Evolutionary conservation across 2,329 filamentous ascomycete genomes (phyloP).

Genomic region (Ophiostoma montium): DNA sequence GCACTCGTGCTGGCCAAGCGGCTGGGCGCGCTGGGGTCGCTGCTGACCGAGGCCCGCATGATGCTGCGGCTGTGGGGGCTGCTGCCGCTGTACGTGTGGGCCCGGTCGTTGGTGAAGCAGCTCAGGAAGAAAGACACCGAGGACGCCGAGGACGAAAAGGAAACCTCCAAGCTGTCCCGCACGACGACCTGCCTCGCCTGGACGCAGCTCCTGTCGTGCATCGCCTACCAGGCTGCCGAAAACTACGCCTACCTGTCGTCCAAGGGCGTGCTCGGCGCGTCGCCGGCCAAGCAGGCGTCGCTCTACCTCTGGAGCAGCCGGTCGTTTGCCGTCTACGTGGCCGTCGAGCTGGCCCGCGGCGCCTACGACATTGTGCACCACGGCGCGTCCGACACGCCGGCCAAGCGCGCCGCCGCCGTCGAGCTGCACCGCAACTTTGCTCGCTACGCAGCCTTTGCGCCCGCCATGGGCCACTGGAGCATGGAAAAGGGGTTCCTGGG

Average conservation of each 20-base stretch:
- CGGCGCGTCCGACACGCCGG: constrained; percentile 21
- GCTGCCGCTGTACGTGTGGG: constrained; percentile 59
- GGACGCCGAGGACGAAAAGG: constrained; percentile 13
- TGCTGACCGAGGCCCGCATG: constrained; percentile 58
- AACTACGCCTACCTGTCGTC: constrained; percentile 65
- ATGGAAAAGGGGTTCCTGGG: constrained; percentile 43
- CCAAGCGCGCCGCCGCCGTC: constrained; percentile 30
- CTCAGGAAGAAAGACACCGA: constrained; percentile 14
- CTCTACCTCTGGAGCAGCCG: constrained; percentile 61
- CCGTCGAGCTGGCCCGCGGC: constrained; percentile 59
- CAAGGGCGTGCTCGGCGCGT: constrained; percentile 54
- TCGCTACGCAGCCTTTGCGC: constrained; percentile 62
- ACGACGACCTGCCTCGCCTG: constrained; percentile 41
- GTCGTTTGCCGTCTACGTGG: constrained; percentile 69
- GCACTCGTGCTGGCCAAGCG: constrained; percentile 35
- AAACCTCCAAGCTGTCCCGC: constrained; percentile 28
- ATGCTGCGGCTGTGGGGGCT: constrained; percentile 66
- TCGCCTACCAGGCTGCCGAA: constrained; percentile 66
- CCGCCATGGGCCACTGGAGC: constrained; percentile 75
- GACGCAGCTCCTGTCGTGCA: constrained; percentile 52
- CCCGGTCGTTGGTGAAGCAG: constrained; percentile 30
- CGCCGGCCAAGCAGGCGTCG: constrained; percentile 39
- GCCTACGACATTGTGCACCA: constrained; percentile 25
- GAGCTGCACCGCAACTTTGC: constrained; percentile 53
- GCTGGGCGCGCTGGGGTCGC: constrained; percentile 45